These are phyloP conservation scores for Fonsecaea pugnacius DNA, from an alignment of 2,329 filamentous ascomycete species.

Conservation along the genomic window DNA sequence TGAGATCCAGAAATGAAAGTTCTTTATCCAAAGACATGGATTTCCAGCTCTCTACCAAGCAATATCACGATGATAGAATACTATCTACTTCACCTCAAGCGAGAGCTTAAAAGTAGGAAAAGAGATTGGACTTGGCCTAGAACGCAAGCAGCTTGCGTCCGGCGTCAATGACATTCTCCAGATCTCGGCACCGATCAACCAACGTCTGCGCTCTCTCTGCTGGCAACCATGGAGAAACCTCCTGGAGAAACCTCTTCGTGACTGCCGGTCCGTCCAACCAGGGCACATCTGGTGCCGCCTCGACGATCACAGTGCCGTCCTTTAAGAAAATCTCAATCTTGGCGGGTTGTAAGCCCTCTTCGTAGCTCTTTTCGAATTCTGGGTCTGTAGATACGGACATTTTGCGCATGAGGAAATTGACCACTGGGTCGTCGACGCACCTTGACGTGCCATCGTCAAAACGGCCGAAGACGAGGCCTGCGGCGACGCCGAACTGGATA, in stretches of 20 bases:
- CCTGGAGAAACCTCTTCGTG: not conserved
- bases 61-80: not conserved
- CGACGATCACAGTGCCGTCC: not conserved
- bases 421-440: not conserved
- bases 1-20: no score
- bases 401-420: not conserved
- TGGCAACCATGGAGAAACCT: not conserved
- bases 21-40: not conserved
- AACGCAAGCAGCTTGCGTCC: not conserved
- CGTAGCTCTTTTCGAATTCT: not conserved
- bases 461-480: slow-evolving; percentile 4
- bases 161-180: not conserved
- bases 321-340: not conserved
- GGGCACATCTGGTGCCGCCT: not conserved
- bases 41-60: not conserved
- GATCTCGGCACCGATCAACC: not conserved
- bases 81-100: no score
- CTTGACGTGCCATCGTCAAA: slow-evolving; percentile 10
- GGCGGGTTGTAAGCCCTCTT: not conserved
- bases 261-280: not conserved
- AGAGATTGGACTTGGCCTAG: not conserved
- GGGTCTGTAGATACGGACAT: not conserved
- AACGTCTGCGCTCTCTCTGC: not conserved
- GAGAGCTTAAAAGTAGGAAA: not conserved
- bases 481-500: slow-evolving; percentile 17